Evolutionary conservation across 73 alveolate species (phyloP).

Genomic region (Uronychia setigera): DNA sequence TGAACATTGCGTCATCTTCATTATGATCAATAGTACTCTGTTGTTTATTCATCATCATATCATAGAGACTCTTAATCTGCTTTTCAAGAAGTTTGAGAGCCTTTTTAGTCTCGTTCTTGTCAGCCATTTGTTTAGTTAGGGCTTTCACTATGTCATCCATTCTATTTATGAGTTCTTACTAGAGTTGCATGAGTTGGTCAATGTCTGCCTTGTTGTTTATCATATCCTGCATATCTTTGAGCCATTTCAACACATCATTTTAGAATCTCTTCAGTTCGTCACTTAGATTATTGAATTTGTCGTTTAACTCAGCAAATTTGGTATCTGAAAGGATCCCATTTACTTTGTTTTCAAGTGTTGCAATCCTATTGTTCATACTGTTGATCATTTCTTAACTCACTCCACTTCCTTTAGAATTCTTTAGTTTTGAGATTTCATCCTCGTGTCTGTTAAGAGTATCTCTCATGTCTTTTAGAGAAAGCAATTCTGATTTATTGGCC

Average conservation of each 20-base stretch:
- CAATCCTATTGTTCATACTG: too few species aligned
- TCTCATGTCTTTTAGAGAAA: not conserved
- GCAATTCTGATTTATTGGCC: not conserved
- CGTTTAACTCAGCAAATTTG: too few species aligned
- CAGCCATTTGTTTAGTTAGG: constrained; percentile 80
- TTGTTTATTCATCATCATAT: constrained; percentile 14
- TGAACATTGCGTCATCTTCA: constrained; percentile 83
- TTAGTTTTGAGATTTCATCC: not conserved
- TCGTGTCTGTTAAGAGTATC: not conserved
- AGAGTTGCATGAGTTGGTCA: constrained; percentile 65
- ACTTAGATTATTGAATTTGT: too few species aligned
- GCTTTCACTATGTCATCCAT: constrained; percentile 75
- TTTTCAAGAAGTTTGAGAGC: constrained; percentile 81
- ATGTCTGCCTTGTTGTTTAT: constrained; percentile 47
- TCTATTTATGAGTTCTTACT: constrained; percentile 67
- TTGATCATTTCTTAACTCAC: too few species aligned
- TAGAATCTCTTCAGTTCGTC: not conserved
- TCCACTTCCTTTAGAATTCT: not conserved
- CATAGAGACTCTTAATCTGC: constrained; percentile 56
- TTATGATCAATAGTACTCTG: constrained; percentile 15
- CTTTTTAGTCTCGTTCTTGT: constrained; percentile 81
- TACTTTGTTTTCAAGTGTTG: too few species aligned
- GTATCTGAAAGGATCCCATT: too few species aligned
- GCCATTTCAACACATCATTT: not conserved
- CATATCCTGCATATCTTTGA: constrained; percentile 29